Evolutionary conservation across 1,284 basidiomycete species (phyloP).

Genomic region (Tilletia horrida): DNA sequence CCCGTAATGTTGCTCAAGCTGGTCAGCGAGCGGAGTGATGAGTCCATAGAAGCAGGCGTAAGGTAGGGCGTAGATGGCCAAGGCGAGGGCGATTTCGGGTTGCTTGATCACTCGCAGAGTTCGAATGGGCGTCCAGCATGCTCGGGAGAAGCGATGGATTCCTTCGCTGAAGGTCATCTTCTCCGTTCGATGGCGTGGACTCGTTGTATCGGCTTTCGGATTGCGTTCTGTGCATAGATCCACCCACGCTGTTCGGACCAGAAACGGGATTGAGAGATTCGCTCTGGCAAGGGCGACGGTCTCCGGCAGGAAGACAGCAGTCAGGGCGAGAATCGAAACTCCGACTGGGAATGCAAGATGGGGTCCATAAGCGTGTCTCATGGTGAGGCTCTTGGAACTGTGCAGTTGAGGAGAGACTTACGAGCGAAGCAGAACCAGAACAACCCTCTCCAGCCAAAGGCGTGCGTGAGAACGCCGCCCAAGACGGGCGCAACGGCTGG

Average conservation of each 20-base stretch:
- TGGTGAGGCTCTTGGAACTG: too few species aligned
- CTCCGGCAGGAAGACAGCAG: slow-evolving; percentile 17
- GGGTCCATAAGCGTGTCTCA: too few species aligned
- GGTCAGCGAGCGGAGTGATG: background rate
- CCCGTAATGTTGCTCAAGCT: slow-evolving; percentile 15
- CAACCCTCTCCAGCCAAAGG: slow-evolving; percentile 1
- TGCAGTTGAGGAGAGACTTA: background rate
- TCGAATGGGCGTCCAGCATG: slow-evolving; percentile 4
- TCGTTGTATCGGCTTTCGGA: background rate
- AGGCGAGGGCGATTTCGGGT: background rate
- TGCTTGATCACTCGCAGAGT: background rate
- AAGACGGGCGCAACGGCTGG: slow-evolving; percentile 12
- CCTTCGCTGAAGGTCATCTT: background rate
- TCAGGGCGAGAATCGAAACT: background rate
- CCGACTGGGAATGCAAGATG: background rate
- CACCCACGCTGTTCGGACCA: background rate
- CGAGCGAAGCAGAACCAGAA: slow-evolving; percentile 12
- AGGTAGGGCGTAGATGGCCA: slow-evolving; percentile 3
- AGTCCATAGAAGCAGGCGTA: background rate
- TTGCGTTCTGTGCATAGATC: background rate
- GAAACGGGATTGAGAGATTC: background rate
- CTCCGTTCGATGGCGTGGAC: background rate
- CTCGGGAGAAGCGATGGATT: background rate
- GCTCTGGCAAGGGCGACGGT: slow-evolving; percentile 2
- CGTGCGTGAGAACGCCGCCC: slow-evolving; percentile 10